These are phyloP conservation scores for Solanum pennellii DNA, from an alignment of 257 asterid genomes.

Conservation along the genomic window DNA sequence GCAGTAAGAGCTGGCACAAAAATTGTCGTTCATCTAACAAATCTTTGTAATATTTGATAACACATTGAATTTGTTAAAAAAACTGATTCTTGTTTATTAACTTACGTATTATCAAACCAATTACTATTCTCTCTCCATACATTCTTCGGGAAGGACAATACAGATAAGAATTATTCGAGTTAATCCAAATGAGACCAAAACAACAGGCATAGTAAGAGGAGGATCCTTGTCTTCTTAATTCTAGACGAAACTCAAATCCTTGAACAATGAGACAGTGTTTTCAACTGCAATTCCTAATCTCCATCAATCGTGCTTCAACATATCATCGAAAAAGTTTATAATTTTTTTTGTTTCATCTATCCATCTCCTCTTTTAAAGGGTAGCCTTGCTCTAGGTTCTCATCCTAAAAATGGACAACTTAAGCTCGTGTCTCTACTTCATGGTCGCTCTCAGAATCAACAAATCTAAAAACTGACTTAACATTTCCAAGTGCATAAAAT, in stretches of 20 bases:
- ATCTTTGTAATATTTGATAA: background rate
- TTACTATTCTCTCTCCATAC: background rate
- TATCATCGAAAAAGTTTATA: background rate
- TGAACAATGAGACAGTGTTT: slow-evolving; percentile 7
- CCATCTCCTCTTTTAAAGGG: background rate
- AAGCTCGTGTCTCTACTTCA: background rate
- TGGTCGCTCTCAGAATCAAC: background rate
- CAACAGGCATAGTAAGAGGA: background rate
- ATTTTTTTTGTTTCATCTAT: slow-evolving; percentile 1
- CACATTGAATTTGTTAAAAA: background rate
- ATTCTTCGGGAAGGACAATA: background rate
- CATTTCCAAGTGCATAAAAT: background rate
- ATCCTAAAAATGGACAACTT: background rate
- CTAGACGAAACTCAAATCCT: slow-evolving; percentile 22
- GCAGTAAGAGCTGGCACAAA: background rate
- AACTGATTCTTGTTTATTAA: background rate
- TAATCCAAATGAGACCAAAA: background rate
- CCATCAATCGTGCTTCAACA: background rate
- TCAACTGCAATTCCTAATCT: background rate
- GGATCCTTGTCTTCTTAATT: background rate
- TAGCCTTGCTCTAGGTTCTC: background rate
- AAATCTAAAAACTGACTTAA: background rate
- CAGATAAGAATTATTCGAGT: background rate
- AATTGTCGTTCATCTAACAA: background rate
- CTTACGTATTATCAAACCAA: background rate